phyloP scores from a whole-genome alignment of 768 basidiomycete genomes.

The Ephemerocybe angulata region DNA sequence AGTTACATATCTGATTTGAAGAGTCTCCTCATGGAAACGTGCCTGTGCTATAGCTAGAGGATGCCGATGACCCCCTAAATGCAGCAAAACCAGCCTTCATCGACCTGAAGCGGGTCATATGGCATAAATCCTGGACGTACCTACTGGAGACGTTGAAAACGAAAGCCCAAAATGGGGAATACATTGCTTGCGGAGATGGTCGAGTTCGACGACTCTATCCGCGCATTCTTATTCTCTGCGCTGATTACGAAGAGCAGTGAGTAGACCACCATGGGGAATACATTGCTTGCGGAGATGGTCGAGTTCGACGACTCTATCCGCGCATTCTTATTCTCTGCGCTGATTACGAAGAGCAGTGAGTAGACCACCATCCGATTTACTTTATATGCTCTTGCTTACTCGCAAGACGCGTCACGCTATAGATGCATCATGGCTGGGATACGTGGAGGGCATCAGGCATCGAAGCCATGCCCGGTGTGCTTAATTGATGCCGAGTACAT shows the following conservation, averaged over 20 bases:
- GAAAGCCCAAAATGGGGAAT: slow-evolving; percentile 8
- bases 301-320: slow-evolving; percentile 28
- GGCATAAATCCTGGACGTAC: slow-evolving; percentile 33
- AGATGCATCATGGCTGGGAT: slow-evolving; percentile 14
- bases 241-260: slow-evolving; percentile 47
- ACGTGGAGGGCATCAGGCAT: neutral
- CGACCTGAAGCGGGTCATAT: slow-evolving; percentile 32
- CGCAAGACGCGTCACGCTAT: neutral
- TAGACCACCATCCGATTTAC: slow-evolving; percentile 16
- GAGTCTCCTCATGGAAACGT: slow-evolving; percentile 29
- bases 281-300: slow-evolving; percentile 14
- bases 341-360: slow-evolving; percentile 47
- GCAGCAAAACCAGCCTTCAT: slow-evolving; percentile 26
- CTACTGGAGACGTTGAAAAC: slow-evolving; percentile 26
- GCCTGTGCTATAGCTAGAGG: slow-evolving; percentile 33
- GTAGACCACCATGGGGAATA: slow-evolving; percentile 13
- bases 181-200: slow-evolving; percentile 14
- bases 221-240: slow-evolving; percentile 34
- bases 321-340: slow-evolving; percentile 35
- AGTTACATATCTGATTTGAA: too few relatives aligned
- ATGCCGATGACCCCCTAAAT: slow-evolving; percentile 24
- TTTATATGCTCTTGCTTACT: neutral
- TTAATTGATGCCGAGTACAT: neutral
- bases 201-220: slow-evolving; percentile 29
- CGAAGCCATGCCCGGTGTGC: neutral